These are phyloP conservation scores for Powellomyces hirtus DNA, from an alignment of 192 early-diverging fungal genomes.

Conservation along the genomic window DNA sequence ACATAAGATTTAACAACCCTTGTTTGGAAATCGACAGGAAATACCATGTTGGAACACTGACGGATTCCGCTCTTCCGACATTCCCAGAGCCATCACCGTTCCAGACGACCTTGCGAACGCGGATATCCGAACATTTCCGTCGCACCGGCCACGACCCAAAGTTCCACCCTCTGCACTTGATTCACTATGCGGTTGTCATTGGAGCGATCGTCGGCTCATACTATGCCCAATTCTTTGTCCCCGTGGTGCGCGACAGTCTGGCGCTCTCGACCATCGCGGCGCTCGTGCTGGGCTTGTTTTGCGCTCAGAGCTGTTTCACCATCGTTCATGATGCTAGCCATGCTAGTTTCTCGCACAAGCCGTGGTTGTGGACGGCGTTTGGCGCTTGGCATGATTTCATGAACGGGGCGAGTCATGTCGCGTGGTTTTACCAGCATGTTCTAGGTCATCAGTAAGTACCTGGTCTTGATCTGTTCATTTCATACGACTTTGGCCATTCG, in stretches of 20 bases:
- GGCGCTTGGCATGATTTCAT: slow-evolving; percentile 59
- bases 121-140: slow-evolving; percentile 52
- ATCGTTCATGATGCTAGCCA: slow-evolving; percentile 59
- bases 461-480: too few relatives aligned
- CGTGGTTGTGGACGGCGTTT: slow-evolving; percentile 52
- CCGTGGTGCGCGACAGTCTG: slow-evolving; percentile 42
- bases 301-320: slow-evolving; percentile 54
- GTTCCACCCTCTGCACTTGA: slow-evolving; percentile 41
- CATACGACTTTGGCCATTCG: too few relatives aligned
- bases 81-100: slow-evolving; percentile 39
- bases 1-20: too few relatives aligned
- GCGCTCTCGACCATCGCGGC: slow-evolving; percentile 47
- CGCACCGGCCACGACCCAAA: slow-evolving; percentile 44
- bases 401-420: slow-evolving; percentile 54
- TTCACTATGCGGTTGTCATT: slow-evolving; percentile 49
- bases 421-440: slow-evolving; percentile 60
- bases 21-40: slow-evolving; percentile 24
- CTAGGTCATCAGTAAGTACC: slow-evolving; percentile 53
- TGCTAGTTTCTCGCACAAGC: slow-evolving; percentile 50
- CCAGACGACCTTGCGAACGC: slow-evolving; percentile 44
- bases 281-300: slow-evolving; percentile 47
- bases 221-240: slow-evolving; percentile 45
- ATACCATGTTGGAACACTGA: slow-evolving; percentile 21
- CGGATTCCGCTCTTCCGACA: neutral
- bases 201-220: slow-evolving; percentile 38